A percentile compares a stretch with the other conserved stretches of the same genome.
These are phyloP conservation scores for Globisporangium lucens DNA, from an alignment of 352 stramenopile genomes.

Conservation along the genomic window DNA sequence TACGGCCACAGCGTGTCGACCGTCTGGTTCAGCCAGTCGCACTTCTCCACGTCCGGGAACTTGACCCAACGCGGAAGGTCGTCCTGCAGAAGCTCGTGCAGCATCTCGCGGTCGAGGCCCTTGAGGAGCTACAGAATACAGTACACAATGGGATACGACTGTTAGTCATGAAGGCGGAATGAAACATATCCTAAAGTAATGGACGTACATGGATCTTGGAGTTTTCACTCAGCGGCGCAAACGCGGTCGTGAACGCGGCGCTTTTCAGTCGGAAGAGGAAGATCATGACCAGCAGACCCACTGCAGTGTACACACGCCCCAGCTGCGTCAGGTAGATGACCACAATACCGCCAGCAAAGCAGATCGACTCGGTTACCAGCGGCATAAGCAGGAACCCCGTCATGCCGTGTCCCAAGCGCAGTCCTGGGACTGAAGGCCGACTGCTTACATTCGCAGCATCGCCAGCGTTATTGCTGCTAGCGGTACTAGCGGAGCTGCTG, in stretches of 20 bases:
- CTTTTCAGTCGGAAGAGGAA: slow-evolving; percentile 43
- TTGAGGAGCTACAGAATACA: slow-evolving; percentile 23
- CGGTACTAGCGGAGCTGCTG: background rate
- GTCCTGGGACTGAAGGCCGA: slow-evolving; percentile 8
- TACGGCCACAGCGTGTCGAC: slow-evolving; percentile 49
- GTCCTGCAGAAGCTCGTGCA: slow-evolving; percentile 39
- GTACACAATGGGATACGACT: background rate
- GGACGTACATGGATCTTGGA: slow-evolving; percentile 29
- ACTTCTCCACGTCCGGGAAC: slow-evolving; percentile 46
- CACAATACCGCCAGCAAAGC: slow-evolving; percentile 23
- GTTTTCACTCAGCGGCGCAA: slow-evolving; percentile 27
- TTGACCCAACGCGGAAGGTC: slow-evolving; percentile 45
- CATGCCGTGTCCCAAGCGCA: slow-evolving; percentile 29
- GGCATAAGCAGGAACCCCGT: slow-evolving; percentile 31
- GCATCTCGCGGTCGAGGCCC: slow-evolving; percentile 34
- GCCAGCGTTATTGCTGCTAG: background rate
- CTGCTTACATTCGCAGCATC: background rate
- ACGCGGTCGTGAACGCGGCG: slow-evolving; percentile 24
- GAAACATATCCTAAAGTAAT: background rate
- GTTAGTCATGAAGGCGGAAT: background rate
- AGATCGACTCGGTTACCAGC: slow-evolving; percentile 28
- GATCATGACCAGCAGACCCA: slow-evolving; percentile 24
- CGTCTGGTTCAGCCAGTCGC: slow-evolving; percentile 42
- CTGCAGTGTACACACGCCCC: slow-evolving; percentile 17
- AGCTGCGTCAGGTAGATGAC: slow-evolving; percentile 26